Conservation (phyloP, 805 yeast species). For the Saturnispora serradocipensis region DNA sequence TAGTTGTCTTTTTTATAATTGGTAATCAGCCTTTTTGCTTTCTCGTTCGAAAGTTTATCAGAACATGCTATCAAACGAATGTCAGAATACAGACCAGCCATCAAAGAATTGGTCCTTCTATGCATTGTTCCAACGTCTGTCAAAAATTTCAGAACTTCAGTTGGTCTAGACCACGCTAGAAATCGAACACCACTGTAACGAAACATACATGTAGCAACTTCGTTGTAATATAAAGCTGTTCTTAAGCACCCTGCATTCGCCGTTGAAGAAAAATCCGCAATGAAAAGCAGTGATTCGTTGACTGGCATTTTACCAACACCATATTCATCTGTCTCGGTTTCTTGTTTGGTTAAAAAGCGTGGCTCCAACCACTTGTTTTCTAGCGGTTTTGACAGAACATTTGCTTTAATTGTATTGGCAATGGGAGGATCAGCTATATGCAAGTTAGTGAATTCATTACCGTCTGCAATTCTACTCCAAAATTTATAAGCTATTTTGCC, state of each 20-base stretch:
- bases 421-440: slow-evolving; percentile 12
- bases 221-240: slow-evolving; percentile 24
- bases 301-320: slow-evolving; percentile 12
- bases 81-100: slow-evolving; percentile 56
- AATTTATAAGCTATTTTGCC: slow-evolving; percentile 14
- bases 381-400: slow-evolving; percentile 24
- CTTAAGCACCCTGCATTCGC: slow-evolving; percentile 56
- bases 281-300: slow-evolving; percentile 23
- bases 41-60: slow-evolving; percentile 11
- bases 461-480: slow-evolving; percentile 16
- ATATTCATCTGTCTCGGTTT: background rate
- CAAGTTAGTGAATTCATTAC: slow-evolving; percentile 11
- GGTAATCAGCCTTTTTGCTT: slow-evolving; percentile 11
- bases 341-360: slow-evolving; percentile 14
- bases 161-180: slow-evolving; percentile 57
- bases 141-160: slow-evolving; percentile 52
- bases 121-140: slow-evolving; percentile 42
- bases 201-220: slow-evolving; percentile 22
- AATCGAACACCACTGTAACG: slow-evolving; percentile 52
- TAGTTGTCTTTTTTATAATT: slow-evolving; percentile 5
- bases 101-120: slow-evolving; percentile 56
- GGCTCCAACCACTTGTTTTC: slow-evolving; percentile 35
- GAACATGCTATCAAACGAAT: slow-evolving; percentile 45
- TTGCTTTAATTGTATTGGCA: slow-evolving; percentile 15
- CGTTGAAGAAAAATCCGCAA: slow-evolving; percentile 24